Conservation (phyloP, 2,329 filamentous ascomycete species). For the Torrubiella hemipterigena region DNA sequence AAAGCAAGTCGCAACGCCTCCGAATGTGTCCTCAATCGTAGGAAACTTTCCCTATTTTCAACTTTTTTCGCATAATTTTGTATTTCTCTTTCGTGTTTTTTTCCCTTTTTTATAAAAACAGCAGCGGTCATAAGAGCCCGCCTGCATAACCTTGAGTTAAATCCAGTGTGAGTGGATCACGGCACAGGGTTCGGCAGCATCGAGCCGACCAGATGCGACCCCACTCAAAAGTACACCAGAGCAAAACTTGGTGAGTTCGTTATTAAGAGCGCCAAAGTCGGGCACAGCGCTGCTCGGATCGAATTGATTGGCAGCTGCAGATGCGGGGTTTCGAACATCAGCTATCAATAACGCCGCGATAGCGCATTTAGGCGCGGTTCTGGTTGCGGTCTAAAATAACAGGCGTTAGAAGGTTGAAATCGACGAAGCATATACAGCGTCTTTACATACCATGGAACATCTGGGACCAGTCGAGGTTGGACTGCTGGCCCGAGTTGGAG, state of each 20-base stretch:
- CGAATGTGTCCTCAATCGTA: constrained; percentile 23
- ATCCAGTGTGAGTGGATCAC: no score
- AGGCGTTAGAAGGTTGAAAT: constrained; percentile 19
- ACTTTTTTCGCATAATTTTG: constrained; percentile 1
- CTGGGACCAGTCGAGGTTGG: constrained; percentile 61
- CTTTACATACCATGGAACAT: constrained; percentile 67
- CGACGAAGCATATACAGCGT: constrained; percentile 50
- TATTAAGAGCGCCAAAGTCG: no score
- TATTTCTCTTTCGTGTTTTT: constrained; percentile 1
- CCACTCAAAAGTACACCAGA: constrained; percentile 12
- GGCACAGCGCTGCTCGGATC: no score
- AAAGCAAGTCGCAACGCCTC: constrained; percentile 21
- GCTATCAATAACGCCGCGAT: no score
- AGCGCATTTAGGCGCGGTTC: constrained; percentile 50
- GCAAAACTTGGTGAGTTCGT: no score
- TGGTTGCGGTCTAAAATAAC: constrained; percentile 54
- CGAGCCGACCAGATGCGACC: no score
- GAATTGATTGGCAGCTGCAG: no score
- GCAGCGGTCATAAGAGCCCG: no score
- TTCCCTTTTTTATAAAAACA: no score
- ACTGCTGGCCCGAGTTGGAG: constrained; percentile 48
- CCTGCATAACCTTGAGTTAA: no score
- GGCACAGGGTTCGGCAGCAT: no score
- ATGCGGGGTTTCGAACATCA: no score
- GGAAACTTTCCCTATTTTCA: constrained; percentile 9